These are phyloP conservation scores for Pythium graminicola DNA, from an alignment of 352 stramenopile genomes.

Conservation along the genomic window DNA sequence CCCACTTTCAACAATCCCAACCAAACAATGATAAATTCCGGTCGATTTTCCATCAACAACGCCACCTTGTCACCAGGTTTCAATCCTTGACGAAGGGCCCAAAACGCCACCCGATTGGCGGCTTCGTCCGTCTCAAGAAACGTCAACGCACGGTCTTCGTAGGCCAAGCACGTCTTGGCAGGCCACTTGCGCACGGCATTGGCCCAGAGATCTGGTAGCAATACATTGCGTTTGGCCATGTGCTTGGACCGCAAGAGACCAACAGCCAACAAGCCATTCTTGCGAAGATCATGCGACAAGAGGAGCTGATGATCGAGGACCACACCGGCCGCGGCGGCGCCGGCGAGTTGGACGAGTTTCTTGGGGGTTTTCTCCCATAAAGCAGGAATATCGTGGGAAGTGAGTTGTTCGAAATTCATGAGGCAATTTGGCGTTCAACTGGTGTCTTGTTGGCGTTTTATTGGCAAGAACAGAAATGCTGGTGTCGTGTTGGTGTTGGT, in stretches of 20 bases:
- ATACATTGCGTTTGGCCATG: slow-evolving; percentile 29
- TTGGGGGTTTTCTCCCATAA: slow-evolving; percentile 22
- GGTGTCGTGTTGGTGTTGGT: not conserved
- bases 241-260: slow-evolving; percentile 39
- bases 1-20: slow-evolving; percentile 79
- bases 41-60: slow-evolving; percentile 82
- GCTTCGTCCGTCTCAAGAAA: slow-evolving; percentile 58
- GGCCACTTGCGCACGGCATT: slow-evolving; percentile 51
- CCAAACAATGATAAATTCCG: slow-evolving; percentile 79
- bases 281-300: slow-evolving; percentile 46
- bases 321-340: slow-evolving; percentile 4
- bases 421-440: too few relatives aligned
- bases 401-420: slow-evolving; percentile 6
- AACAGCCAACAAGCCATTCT: slow-evolving; percentile 31
- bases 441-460: not conserved
- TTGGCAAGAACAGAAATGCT: not conserved
- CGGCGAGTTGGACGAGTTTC: slow-evolving; percentile 31
- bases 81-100: slow-evolving; percentile 47
- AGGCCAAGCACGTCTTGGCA: slow-evolving; percentile 60
- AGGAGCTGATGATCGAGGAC: slow-evolving; percentile 40
- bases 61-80: slow-evolving; percentile 58
- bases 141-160: slow-evolving; percentile 40
- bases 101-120: slow-evolving; percentile 72
- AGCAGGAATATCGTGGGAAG: slow-evolving; percentile 9
- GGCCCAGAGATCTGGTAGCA: slow-evolving; percentile 58